Percentiles rank a stretch among this genome's conserved stretches.
Evolutionary conservation across 805 yeast species (phyloP).

Genomic region (Nakazawaea populi): DNA sequence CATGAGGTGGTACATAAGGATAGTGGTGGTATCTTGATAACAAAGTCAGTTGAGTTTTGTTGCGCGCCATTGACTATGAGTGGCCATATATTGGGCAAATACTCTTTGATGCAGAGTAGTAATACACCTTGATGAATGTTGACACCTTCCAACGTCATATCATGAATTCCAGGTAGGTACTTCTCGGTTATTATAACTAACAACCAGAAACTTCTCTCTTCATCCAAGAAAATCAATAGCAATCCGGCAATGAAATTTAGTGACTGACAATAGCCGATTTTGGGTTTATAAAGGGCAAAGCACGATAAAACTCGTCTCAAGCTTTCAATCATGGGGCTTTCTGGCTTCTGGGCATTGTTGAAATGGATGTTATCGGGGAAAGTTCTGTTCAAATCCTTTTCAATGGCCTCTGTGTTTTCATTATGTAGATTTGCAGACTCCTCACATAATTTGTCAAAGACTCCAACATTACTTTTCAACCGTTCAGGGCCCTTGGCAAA

Average conservation of each 20-base stretch:
- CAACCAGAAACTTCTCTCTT: conserved; percentile 94
- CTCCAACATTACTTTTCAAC: conserved; percentile 62
- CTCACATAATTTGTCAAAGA: conserved; percentile 62
- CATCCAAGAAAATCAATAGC: conserved; percentile 77
- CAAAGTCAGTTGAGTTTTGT: conserved; percentile 38
- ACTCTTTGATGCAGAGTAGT: conserved; percentile 79
- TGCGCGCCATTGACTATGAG: conserved; percentile 28
- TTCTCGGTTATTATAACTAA: conserved; percentile 81
- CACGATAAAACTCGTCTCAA: conserved; percentile 78
- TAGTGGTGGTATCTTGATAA: conserved; percentile 79
- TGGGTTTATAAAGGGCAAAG: conserved; percentile 80
- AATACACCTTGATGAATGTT: conserved; percentile 92
- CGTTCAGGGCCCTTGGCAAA: conserved; percentile 73
- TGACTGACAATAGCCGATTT: conserved; percentile 94
- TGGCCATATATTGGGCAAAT: conserved; percentile 77
- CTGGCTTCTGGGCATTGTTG: conserved; percentile 31
- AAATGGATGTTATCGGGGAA: conserved; percentile 91
- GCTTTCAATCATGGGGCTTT: conserved; percentile 61
- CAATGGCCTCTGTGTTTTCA: conserved; percentile 87
- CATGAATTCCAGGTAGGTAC: conserved; percentile 88
- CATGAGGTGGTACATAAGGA: conserved; percentile 93
- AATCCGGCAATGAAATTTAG: conserved; percentile 89
- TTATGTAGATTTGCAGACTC: conserved; percentile 50
- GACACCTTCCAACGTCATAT: conserved; percentile 86
- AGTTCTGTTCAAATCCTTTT: conserved; percentile 87